Conservation (phyloP, 176 grass and related monocot species). For the Dactylis glomerata region DNA sequence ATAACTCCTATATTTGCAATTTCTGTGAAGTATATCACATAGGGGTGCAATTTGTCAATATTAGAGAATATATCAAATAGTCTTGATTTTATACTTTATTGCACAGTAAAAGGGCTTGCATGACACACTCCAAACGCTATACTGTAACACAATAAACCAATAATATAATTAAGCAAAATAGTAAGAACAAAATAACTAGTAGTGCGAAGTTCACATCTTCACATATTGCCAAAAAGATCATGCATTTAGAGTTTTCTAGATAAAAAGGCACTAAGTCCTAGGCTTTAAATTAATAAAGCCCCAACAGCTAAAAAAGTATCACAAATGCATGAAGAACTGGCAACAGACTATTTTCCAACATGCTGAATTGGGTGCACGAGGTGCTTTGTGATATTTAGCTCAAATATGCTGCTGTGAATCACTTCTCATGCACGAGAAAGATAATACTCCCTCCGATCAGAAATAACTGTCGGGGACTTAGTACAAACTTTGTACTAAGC, state of each 20-base stretch:
- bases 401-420: not conserved
- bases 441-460: too few species aligned
- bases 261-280: too few species aligned
- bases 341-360: not conserved
- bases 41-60: not conserved
- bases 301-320: too few species aligned
- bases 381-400: not conserved
- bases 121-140: not conserved
- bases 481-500: too few species aligned
- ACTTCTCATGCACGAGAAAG: not conserved
- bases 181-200: not conserved
- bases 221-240: not conserved
- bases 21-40: conserved; percentile 11
- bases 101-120: not conserved
- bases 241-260: not conserved
- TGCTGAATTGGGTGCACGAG: not conserved
- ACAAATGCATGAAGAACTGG: not conserved
- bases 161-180: not conserved
- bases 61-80: not conserved
- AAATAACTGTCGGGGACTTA: too few species aligned
- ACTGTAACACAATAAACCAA: not conserved
- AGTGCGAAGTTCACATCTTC: not conserved
- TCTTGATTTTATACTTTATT: too few species aligned
- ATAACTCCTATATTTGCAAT: not conserved
- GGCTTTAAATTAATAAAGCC: too few species aligned